Evolutionary conservation across 2,329 filamentous ascomycete species (phyloP).

Genomic region (Parafenestella ontariensis): DNA sequence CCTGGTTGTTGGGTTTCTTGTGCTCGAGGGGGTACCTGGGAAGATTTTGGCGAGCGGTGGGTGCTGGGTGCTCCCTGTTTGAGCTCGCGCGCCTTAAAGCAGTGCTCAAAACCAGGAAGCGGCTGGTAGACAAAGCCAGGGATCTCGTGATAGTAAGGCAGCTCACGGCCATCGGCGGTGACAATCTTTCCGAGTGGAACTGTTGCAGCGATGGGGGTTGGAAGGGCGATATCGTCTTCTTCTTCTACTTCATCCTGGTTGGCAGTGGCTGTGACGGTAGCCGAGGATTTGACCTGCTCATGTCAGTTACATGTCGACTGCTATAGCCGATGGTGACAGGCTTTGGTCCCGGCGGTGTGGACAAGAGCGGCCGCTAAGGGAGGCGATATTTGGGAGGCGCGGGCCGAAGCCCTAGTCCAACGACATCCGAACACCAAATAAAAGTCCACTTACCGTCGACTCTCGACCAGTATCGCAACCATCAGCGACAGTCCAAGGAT

Average conservation of each 20-base stretch:
- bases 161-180: conserved; percentile 28
- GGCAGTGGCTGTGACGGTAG: background rate
- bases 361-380: conserved; percentile 16
- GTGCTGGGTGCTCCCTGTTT: background rate
- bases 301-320: background rate
- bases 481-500: conserved; percentile 5
- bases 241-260: conserved; percentile 3
- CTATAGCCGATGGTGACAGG: background rate
- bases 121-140: conserved; percentile 23
- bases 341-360: conserved; percentile 5
- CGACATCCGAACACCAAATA: conserved; percentile 15
- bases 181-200: conserved; percentile 21
- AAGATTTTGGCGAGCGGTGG: background rate
- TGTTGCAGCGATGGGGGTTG: conserved; percentile 25
- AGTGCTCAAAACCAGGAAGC: conserved; percentile 34
- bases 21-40: background rate
- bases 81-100: conserved; percentile 17
- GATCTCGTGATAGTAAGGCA: conserved; percentile 3
- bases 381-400: conserved; percentile 11
- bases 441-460: conserved; percentile 9
- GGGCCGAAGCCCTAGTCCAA: conserved; percentile 21
- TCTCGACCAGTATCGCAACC: background rate
- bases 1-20: conserved; percentile 4
- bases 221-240: conserved; percentile 17
- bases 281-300: background rate